Evolutionary conservation across 1,139 yeast genomes (phyloP).

Genomic region (Entelexis sorbosivorans): DNA sequence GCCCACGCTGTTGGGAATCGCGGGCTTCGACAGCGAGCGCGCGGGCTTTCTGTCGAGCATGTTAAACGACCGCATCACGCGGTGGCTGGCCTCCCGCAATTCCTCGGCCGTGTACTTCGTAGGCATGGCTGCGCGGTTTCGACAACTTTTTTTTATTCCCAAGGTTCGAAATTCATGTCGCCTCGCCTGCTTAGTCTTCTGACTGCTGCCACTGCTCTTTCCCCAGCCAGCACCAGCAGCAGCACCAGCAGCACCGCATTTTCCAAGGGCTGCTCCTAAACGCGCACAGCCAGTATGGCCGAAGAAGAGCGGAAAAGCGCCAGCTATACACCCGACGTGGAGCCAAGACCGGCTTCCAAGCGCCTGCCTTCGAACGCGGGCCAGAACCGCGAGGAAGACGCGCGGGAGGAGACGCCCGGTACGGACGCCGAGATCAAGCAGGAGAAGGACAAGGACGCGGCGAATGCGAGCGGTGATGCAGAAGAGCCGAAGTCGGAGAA

Average conservation of each 20-base stretch:
- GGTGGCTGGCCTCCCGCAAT: slow-evolving; percentile 22
- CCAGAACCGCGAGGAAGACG: not conserved
- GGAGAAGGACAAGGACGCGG: too few relatives aligned
- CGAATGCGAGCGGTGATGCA: too few relatives aligned
- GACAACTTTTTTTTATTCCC: not conserved
- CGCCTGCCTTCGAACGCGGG: not conserved
- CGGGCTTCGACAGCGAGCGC: slow-evolving; percentile 18
- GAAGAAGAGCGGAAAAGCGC: not conserved
- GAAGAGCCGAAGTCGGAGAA: not conserved
- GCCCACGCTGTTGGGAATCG: slow-evolving; percentile 21
- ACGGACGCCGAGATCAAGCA: not conserved
- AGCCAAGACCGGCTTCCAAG: not conserved
- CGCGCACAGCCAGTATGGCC: not conserved
- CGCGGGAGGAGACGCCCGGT: not conserved
- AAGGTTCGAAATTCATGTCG: not conserved
- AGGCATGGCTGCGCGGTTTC: slow-evolving; percentile 13
- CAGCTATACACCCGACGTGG: not conserved
- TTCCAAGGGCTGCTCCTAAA: too few relatives aligned
- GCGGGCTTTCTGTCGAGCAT: slow-evolving; percentile 14
- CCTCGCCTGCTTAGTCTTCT: not conserved
- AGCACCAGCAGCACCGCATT: too few relatives aligned
- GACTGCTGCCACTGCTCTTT: too few relatives aligned
- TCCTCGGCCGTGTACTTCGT: slow-evolving; percentile 22
- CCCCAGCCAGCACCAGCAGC: too few relatives aligned
- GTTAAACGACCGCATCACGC: slow-evolving; percentile 24